phyloP scores from a whole-genome alignment of 2,329 filamentous ascomycete species.

The Drechslerella dactyloides region DNA sequence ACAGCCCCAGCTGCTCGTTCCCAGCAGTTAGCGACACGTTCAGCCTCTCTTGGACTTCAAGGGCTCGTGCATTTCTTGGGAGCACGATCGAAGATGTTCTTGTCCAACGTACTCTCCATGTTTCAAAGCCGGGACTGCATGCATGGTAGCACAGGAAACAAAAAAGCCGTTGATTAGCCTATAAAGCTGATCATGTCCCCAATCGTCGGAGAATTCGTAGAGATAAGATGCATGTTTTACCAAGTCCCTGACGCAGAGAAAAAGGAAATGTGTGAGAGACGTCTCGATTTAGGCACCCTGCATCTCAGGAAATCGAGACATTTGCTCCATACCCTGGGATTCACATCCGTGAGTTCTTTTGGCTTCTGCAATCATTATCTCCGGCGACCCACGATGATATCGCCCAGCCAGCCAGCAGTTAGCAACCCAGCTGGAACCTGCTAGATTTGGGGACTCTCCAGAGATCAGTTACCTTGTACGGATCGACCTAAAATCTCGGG shows the following conservation, averaged over 20 bases:
- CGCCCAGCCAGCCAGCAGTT: neutral
- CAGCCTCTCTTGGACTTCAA: slow-evolving; percentile 6
- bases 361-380: slow-evolving; percentile 63
- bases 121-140: slow-evolving; percentile 72
- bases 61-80: neutral
- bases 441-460: slow-evolving; percentile 2
- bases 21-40: slow-evolving; percentile 13
- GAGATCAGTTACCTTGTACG: slow-evolving; percentile 62
- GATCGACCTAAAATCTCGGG: slow-evolving; percentile 65
- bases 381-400: slow-evolving; percentile 28
- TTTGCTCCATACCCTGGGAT: slow-evolving; percentile 63
- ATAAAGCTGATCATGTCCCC: slow-evolving; percentile 11
- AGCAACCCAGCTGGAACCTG: neutral
- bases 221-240: slow-evolving; percentile 16
- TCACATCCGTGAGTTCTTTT: slow-evolving; percentile 73
- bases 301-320: slow-evolving; percentile 10
- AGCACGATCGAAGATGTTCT: neutral
- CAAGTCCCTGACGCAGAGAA: slow-evolving; percentile 30
- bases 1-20: slow-evolving; percentile 68
- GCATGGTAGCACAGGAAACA: slow-evolving; percentile 3
- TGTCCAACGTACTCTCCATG: slow-evolving; percentile 63
- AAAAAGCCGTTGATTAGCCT: slow-evolving; percentile 7
- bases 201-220: slow-evolving; percentile 57
- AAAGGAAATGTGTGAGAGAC: slow-evolving; percentile 6
- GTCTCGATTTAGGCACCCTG: slow-evolving; percentile 15